phyloP scores from a whole-genome alignment of 2,329 filamentous ascomycete species.

The Colletotrichum paranaense region DNA sequence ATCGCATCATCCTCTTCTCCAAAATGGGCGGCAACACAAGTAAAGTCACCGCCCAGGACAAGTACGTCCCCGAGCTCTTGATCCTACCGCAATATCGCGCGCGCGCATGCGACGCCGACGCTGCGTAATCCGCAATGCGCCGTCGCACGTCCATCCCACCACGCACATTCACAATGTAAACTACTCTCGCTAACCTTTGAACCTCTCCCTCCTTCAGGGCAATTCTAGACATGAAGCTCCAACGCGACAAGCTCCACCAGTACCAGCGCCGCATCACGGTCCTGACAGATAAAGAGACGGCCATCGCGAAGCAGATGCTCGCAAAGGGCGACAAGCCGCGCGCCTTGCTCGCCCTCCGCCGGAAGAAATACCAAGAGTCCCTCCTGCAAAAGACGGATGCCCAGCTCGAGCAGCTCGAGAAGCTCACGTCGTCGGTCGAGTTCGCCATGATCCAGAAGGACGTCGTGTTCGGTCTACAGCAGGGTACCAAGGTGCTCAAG shows the following conservation, averaged over 20 bases:
- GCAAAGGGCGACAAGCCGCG: constrained; percentile 81
- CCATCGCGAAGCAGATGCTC: constrained; percentile 85
- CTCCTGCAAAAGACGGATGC: constrained; percentile 89
- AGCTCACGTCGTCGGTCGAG: constrained; percentile 88
- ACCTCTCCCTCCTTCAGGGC: constrained; percentile 67
- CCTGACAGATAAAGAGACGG: constrained; percentile 88
- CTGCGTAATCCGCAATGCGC: constrained; percentile 29
- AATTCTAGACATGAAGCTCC: constrained; percentile 96
- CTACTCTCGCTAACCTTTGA: not conserved
- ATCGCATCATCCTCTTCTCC: not conserved
- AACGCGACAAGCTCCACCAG: constrained; percentile 96
- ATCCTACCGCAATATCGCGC: not conserved
- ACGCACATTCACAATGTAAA: not conserved
- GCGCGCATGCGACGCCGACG: constrained; percentile 5
- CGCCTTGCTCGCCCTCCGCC: constrained; percentile 87
- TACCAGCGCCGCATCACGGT: constrained; percentile 92
- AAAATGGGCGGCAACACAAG: constrained; percentile 67
- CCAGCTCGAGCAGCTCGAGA: constrained; percentile 93
- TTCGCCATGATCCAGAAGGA: constrained; percentile 98
- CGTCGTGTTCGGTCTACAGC: constrained; percentile 90
- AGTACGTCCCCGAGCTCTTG: constrained; percentile 63
- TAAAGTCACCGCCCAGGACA: constrained; percentile 80
- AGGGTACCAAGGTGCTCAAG: constrained; percentile 88
- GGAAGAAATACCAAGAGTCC: constrained; percentile 97
- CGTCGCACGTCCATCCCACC: not conserved